These are phyloP conservation scores for Rubus parviflorus DNA, from an alignment of 306 rosid genomes.

Conservation along the genomic window DNA sequence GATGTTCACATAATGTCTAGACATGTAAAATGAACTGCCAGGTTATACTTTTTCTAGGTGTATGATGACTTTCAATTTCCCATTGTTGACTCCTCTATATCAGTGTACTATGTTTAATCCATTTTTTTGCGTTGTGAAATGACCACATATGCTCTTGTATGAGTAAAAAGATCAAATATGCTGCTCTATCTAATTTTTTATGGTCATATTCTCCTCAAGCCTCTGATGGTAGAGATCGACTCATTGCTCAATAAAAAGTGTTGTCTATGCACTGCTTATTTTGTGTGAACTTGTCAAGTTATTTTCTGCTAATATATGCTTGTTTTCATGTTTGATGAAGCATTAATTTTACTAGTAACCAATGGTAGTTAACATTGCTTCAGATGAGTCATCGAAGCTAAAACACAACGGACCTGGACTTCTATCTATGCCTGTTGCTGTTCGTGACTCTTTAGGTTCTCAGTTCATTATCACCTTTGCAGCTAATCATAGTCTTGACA, in stretches of 20 bases:
- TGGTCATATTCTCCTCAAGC: background rate
- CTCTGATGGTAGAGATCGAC: background rate
- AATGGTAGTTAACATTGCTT: slow-evolving; percentile 23
- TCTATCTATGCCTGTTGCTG: slow-evolving; percentile 77
- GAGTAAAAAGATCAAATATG: background rate
- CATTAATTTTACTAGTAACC: background rate
- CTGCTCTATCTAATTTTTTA: background rate
- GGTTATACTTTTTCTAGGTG: background rate
- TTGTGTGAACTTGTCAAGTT: background rate
- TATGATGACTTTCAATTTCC: background rate
- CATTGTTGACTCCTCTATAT: background rate
- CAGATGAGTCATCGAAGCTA: slow-evolving; percentile 80
- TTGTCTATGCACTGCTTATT: background rate
- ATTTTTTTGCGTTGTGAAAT: background rate
- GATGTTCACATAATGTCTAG: background rate
- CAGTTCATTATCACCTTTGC: slow-evolving; percentile 81
- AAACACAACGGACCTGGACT: slow-evolving; percentile 83
- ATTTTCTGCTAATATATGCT: background rate
- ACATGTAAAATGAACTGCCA: background rate
- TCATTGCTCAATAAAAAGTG: background rate
- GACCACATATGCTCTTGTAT: no score
- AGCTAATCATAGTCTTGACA: slow-evolving; percentile 76
- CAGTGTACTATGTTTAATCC: background rate
- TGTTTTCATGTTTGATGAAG: background rate
- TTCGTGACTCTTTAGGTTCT: slow-evolving; percentile 77